A percentile compares a stretch with the other conserved stretches of the same genome.
Evolutionary conservation across 108 stramenopile genomes (phyloP).

Genomic region (Bacterosira constricta): DNA sequence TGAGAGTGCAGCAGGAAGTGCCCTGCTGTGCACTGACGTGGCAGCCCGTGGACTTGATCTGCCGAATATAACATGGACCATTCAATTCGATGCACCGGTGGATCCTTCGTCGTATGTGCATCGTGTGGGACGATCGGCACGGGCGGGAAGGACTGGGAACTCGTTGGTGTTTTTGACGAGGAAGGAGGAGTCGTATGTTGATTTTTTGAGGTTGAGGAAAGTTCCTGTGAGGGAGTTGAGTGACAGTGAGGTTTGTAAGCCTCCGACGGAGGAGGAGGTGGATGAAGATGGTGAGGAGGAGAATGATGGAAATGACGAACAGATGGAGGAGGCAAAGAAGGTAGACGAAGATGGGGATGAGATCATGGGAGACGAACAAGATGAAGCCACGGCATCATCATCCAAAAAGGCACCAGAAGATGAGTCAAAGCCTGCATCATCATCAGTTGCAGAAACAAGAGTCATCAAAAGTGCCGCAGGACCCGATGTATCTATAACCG

Average conservation of each 20-base stretch:
- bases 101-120: conserved; percentile 97
- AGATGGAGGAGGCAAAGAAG: not conserved
- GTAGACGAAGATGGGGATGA: not conserved
- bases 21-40: conserved; percentile 96
- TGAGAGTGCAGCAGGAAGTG: conserved; percentile 57
- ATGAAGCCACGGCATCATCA: too few relatives aligned
- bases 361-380: not conserved
- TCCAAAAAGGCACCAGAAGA: not conserved
- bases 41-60: conserved; percentile 98
- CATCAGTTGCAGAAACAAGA: conserved; percentile 5
- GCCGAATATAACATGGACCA: conserved; percentile 93
- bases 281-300: conserved; percentile 25
- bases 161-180: conserved; percentile 88
- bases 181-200: conserved; percentile 95
- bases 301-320: conserved; percentile 18
- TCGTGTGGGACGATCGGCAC: conserved; percentile 95
- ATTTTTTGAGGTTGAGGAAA: conserved; percentile 83
- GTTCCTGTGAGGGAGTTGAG: conserved; percentile 78
- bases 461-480: conserved; percentile 44
- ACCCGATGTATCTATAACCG: conserved; percentile 33
- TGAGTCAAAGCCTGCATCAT: not conserved
- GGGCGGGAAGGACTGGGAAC: conserved; percentile 90
- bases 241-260: conserved; percentile 60
- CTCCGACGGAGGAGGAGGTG: conserved; percentile 14
- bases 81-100: conserved; percentile 96